phyloP scores from a whole-genome alignment of 1,139 yeast species.

The Zygosaccharomyces sapae region DNA sequence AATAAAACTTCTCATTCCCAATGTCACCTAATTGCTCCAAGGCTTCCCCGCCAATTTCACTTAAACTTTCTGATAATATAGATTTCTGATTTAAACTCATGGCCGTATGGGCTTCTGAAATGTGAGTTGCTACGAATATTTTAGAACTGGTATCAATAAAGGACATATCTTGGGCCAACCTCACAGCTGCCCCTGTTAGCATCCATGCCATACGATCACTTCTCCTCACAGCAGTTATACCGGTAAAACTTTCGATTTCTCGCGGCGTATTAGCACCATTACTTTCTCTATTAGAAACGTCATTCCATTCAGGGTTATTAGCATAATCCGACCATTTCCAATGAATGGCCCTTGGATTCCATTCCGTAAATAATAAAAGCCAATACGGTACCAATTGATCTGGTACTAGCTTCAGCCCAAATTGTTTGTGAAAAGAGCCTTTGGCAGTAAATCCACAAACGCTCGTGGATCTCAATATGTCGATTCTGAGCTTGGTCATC shows the following conservation, averaged over 20 bases:
- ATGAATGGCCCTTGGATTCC: slow-evolving; percentile 94
- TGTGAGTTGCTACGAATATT: slow-evolving; percentile 76
- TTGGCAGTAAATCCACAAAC: slow-evolving; percentile 81
- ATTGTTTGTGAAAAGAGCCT: slow-evolving; percentile 77
- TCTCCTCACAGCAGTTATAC: slow-evolving; percentile 79
- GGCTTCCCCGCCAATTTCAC: slow-evolving; percentile 54
- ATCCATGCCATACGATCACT: slow-evolving; percentile 92
- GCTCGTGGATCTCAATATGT: slow-evolving; percentile 65
- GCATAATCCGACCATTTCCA: slow-evolving; percentile 88
- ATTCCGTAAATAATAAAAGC: slow-evolving; percentile 86
- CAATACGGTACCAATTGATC: slow-evolving; percentile 80
- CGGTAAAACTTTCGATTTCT: slow-evolving; percentile 55
- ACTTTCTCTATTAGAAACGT: slow-evolving; percentile 16
- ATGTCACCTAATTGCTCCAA: slow-evolving; percentile 38
- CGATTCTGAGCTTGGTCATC: slow-evolving; percentile 32
- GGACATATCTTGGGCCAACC: slow-evolving; percentile 85
- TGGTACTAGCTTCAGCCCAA: slow-evolving; percentile 90
- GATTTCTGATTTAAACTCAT: slow-evolving; percentile 67
- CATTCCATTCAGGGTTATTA: slow-evolving; percentile 37
- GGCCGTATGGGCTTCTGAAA: slow-evolving; percentile 73
- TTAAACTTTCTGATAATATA: slow-evolving; percentile 62
- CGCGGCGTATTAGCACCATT: slow-evolving; percentile 12
- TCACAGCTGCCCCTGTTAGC: slow-evolving; percentile 81
- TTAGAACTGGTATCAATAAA: slow-evolving; percentile 69
- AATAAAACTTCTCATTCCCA: slow-evolving; percentile 34